phyloP scores from a whole-genome alignment of 2,329 filamentous ascomycete species.

The Dryadomyces sulphureus region DNA sequence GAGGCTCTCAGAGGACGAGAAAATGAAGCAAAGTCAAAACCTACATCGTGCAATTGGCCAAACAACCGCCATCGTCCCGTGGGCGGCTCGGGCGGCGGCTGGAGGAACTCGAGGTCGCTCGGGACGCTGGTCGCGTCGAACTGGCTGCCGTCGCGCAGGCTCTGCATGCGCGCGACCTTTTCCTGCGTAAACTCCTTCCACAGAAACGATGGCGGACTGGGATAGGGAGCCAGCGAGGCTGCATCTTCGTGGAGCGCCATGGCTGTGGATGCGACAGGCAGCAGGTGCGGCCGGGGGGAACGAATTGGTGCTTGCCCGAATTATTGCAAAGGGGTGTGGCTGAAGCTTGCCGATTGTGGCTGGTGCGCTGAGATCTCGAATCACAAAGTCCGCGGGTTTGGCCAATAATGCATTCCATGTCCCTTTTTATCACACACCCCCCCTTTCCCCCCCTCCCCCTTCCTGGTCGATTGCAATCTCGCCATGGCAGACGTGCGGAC shows the following conservation, averaged over 20 bases:
- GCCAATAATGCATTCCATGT: too few species aligned
- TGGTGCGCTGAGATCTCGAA: background rate
- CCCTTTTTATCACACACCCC: too few species aligned
- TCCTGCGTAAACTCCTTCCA: constrained; percentile 75
- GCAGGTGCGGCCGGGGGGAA: background rate
- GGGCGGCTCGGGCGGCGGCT: constrained; percentile 64
- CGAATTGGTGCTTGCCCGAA: background rate
- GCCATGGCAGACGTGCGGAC: constrained; percentile 67
- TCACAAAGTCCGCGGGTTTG: background rate
- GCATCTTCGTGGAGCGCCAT: constrained; percentile 43
- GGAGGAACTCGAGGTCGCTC: constrained; percentile 57
- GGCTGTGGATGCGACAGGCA: background rate
- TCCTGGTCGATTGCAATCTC: background rate
- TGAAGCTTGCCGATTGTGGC: constrained; percentile 1
- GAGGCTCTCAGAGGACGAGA: background rate
- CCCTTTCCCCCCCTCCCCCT: background rate
- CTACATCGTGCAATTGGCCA: constrained; percentile 46
- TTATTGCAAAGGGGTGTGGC: constrained; percentile 3
- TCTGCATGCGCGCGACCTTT: constrained; percentile 45
- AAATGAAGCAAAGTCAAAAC: background rate
- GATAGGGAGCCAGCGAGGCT: constrained; percentile 26
- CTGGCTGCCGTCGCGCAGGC: constrained; percentile 24
- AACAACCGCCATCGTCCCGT: constrained; percentile 63
- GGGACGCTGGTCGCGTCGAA: constrained; percentile 37
- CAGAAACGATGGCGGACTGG: constrained; percentile 67